A percentile compares a stretch with the other conserved stretches of the same genome.
phyloP scores from a whole-genome alignment of 2,329 filamentous ascomycete genomes.

The Ophiostoma sp. region DNA sequence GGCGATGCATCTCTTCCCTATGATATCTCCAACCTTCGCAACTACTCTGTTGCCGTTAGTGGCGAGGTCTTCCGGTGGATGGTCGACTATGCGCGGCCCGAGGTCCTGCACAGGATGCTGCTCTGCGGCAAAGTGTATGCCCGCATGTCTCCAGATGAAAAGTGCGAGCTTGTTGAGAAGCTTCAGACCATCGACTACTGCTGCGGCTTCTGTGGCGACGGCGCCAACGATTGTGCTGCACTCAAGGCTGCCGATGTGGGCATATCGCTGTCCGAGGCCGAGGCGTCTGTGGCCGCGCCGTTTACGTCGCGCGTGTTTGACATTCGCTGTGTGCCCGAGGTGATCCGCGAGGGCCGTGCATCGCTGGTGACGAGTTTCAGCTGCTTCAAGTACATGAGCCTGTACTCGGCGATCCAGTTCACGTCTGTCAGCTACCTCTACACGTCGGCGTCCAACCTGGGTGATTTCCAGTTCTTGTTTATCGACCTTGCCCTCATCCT shows the following conservation, averaged over 20 bases:
- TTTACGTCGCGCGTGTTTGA: constrained; percentile 96
- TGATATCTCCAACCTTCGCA: constrained; percentile 71
- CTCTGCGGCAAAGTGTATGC: constrained; percentile 90
- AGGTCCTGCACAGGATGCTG: constrained; percentile 77
- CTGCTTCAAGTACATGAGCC: constrained; percentile 99
- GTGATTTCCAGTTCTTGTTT: constrained; percentile 90
- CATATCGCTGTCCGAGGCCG: constrained; percentile 93
- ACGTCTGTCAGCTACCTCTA: constrained; percentile 96
- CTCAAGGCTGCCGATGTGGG: constrained; percentile 96
- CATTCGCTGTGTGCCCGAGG: constrained; percentile 87
- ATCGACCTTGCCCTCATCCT: constrained; percentile 91
- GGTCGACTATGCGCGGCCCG: constrained; percentile 80
- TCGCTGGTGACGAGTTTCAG: constrained; percentile 97
- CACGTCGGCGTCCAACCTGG: constrained; percentile 85
- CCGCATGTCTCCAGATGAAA: constrained; percentile 97
- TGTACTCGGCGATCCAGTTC: constrained; percentile 99
- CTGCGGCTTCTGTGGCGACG: constrained; percentile 93
- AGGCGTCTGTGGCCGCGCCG: constrained; percentile 95
- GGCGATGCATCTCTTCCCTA: constrained; percentile 55
- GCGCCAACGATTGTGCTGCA: constrained; percentile 94
- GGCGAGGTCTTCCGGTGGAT: constrained; percentile 97
- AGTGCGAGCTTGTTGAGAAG: constrained; percentile 95
- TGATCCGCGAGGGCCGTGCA: constrained; percentile 90
- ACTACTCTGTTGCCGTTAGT: constrained; percentile 83
- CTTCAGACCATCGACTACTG: constrained; percentile 94